These are phyloP conservation scores for Thalassiosira sp. DNA, from an alignment of 352 stramenopile genomes.

Conservation along the genomic window DNA sequence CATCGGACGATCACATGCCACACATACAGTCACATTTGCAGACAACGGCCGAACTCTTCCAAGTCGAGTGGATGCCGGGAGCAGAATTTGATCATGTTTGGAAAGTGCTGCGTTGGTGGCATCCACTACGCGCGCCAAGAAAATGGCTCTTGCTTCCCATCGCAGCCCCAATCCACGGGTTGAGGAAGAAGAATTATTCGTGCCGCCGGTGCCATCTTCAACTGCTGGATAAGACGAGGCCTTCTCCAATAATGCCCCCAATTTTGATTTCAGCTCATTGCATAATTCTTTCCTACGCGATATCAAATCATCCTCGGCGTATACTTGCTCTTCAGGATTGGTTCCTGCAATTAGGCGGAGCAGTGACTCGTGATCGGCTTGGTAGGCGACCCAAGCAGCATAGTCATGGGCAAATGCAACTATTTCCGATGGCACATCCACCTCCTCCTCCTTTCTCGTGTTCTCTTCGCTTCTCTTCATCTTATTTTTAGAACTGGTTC, in stretches of 20 bases:
- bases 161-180: constrained; percentile 34
- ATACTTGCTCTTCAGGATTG: constrained; percentile 56
- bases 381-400: constrained; percentile 55
- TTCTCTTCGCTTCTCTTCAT: constrained; percentile 37
- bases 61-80: constrained; percentile 34
- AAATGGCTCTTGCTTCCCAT: constrained; percentile 55
- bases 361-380: constrained; percentile 59
- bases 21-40: constrained; percentile 44
- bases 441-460: constrained; percentile 26
- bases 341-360: constrained; percentile 47
- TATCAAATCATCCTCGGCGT: constrained; percentile 58
- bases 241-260: constrained; percentile 33
- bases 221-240: constrained; percentile 6
- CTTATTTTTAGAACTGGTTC: constrained; percentile 6
- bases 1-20: constrained; percentile 57
- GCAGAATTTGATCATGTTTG: constrained; percentile 60
- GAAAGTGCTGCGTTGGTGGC: constrained; percentile 54
- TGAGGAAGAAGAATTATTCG: not conserved
- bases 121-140: constrained; percentile 49
- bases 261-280: constrained; percentile 34
- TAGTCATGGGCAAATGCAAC: constrained; percentile 57
- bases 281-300: constrained; percentile 35
- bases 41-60: constrained; percentile 30
- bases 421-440: constrained; percentile 56
- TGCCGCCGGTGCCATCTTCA: not conserved